Conservation (phyloP, 352 stramenopile genomes). For the Globisporangium alternatum region DNA sequence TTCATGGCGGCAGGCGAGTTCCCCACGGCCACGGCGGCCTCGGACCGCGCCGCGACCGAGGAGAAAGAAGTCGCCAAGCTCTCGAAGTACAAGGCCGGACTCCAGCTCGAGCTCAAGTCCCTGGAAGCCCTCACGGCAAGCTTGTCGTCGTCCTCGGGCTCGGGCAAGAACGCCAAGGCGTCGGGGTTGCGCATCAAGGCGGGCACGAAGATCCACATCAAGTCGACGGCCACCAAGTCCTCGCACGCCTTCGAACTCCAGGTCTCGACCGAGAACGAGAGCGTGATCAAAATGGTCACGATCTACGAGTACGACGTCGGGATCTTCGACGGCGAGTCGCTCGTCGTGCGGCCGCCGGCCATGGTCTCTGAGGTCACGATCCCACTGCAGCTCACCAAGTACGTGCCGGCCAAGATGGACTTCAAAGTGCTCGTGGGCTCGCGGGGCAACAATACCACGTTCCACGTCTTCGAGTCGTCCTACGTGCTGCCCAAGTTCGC, state of each 20-base stretch:
- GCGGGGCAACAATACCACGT: constrained; percentile 68
- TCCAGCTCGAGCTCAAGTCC: constrained; percentile 76
- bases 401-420: constrained; percentile 59
- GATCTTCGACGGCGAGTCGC: constrained; percentile 84
- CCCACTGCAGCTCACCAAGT: constrained; percentile 62
- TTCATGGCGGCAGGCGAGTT: constrained; percentile 46
- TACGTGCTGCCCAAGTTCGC: constrained; percentile 87
- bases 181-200: constrained; percentile 46
- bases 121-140: constrained; percentile 49
- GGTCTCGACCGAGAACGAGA: constrained; percentile 81
- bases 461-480: constrained; percentile 86
- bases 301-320: constrained; percentile 86
- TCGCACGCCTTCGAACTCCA: constrained; percentile 73
- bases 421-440: constrained; percentile 79
- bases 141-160: constrained; percentile 8
- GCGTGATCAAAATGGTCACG: constrained; percentile 85
- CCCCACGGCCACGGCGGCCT: constrained; percentile 21
- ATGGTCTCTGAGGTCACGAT: constrained; percentile 47
- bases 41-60: constrained; percentile 47
- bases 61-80: constrained; percentile 80
- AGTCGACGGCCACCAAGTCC: constrained; percentile 44
- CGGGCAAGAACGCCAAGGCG: constrained; percentile 33
- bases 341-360: constrained; percentile 54
- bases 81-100: constrained; percentile 72
- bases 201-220: constrained; percentile 61